These are phyloP conservation scores for Pleurotus ostreatus DNA, from an alignment of 768 basidiomycete species.

Conservation along the genomic window DNA sequence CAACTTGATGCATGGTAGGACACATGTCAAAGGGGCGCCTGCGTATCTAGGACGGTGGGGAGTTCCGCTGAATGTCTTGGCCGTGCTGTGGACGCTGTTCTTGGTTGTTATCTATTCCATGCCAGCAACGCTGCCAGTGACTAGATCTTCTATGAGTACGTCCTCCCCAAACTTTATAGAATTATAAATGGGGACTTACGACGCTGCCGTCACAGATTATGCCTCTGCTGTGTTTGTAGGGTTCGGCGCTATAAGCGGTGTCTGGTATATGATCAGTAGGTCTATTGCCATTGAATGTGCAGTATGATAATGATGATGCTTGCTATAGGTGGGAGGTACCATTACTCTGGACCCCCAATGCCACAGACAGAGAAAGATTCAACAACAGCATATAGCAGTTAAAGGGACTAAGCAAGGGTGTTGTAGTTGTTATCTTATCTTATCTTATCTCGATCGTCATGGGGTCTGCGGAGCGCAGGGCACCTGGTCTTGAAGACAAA, in stretches of 20 bases:
- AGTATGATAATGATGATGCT: background rate
- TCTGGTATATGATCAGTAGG: slow-evolving; percentile 59
- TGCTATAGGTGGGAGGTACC: slow-evolving; percentile 1
- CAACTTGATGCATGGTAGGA: slow-evolving; percentile 40
- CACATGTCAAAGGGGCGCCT: slow-evolving; percentile 43
- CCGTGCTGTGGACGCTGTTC: slow-evolving; percentile 57
- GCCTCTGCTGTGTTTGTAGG: slow-evolving; percentile 66
- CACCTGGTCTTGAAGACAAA: too few species aligned
- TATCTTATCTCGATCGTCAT: too few species aligned
- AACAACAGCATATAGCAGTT: too few species aligned
- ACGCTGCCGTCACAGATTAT: slow-evolving; percentile 41
- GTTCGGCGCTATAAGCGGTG: slow-evolving; percentile 51
- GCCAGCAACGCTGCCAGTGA: slow-evolving; percentile 59
- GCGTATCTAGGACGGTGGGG: slow-evolving; percentile 47
- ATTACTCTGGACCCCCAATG: slow-evolving; percentile 3
- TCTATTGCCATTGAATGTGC: slow-evolving; percentile 9
- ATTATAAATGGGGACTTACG: background rate
- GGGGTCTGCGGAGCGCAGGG: too few species aligned
- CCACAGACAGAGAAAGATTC: background rate
- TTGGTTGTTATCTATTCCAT: slow-evolving; percentile 67
- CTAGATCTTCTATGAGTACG: slow-evolving; percentile 42
- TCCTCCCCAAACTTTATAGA: background rate
- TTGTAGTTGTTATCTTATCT: too few species aligned
- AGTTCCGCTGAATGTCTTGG: slow-evolving; percentile 39
- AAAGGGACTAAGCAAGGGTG: too few species aligned